Evolutionary conservation across 495 filamentous ascomycete genomes (phyloP).

Genomic region (Astrothelium macrocarpum): DNA sequence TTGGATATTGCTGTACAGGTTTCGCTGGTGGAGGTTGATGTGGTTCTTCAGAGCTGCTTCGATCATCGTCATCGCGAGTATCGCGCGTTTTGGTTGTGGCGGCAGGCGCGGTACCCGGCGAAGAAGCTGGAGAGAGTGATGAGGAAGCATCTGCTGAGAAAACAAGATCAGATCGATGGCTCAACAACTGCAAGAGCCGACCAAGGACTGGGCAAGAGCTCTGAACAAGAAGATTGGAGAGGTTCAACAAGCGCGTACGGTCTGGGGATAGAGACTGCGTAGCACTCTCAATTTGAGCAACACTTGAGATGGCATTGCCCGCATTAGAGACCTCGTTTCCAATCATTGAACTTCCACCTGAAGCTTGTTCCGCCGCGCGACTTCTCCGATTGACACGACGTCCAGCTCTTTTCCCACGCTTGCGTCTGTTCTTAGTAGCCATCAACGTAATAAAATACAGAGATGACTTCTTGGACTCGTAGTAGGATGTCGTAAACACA

Average conservation of each 20-base stretch:
- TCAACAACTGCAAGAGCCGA: background rate
- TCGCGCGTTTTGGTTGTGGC: slow-evolving; percentile 16
- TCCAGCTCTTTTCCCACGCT: no score
- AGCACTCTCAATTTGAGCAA: no score
- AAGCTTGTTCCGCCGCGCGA: no score
- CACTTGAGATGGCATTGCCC: no score
- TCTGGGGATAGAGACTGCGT: background rate
- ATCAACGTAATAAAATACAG: no score
- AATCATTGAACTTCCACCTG: no score
- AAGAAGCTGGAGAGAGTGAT: background rate
- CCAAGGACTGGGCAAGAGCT: background rate
- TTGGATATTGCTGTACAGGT: slow-evolving; percentile 62
- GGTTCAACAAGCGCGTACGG: background rate
- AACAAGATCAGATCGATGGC: background rate
- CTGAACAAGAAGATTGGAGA: background rate
- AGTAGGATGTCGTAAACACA: no score
- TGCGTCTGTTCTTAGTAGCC: no score
- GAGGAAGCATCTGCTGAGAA: background rate
- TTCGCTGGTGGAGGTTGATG: slow-evolving; percentile 73
- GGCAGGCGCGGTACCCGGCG: slow-evolving; percentile 12
- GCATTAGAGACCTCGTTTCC: no score
- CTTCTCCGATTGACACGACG: no score
- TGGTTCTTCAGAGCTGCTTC: slow-evolving; percentile 52
- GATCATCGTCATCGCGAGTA: slow-evolving; percentile 31
- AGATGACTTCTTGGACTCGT: no score